Evolutionary conservation across 441 rosid species (phyloP), one percentile per base, ranked within the genome.

Genomic region (Erodium chrysanthum): DNA sequence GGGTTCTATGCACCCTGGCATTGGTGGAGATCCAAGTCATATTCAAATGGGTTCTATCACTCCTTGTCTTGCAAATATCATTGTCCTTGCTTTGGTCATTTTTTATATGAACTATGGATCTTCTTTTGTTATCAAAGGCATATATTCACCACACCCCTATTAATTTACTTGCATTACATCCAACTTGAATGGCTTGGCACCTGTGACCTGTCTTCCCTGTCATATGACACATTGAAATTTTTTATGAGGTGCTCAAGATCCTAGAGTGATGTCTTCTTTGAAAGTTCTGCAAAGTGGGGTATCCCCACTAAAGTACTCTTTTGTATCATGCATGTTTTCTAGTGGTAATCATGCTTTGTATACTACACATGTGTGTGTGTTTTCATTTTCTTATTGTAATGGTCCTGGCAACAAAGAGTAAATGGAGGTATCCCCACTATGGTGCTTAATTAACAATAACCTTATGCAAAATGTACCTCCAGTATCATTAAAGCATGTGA

Each of bases 21-120:
- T 12, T 25, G 74, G 76, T 76, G 83, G 83, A 74, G 69, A 58
- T 79, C 80, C 83, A 70, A 76, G 74, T 76, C 83, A 79, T 59
- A 2, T 59, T 75, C 75, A 66, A 56, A 27, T 75, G 65, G 52
- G 50, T 44, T 66, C 70, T 75, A 69, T 75, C 73, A 68, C 68
- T 44, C 48, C 20, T 46, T 66, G 18, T 56, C 69, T 35, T 67
- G 46, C 46, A 17, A 42, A 66, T 25, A 71, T 64, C 65, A 68
- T 56, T 40, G 61, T 40, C 48, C 42, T 27, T 21, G 40, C 46
- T 48, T 18, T 37, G 29, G n/a, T n/a, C n/a, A n/a, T n/a, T 42
- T 25, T 18, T 60, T 50, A 27, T 60, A 60, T 21, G n/a, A 11
- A 60, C 64, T 22, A 11, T 3, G 20, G 22, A 20, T 58, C 63